Conservation (phyloP, 1,284 basidiomycete genomes). For the Meira miltonrushii region DNA sequence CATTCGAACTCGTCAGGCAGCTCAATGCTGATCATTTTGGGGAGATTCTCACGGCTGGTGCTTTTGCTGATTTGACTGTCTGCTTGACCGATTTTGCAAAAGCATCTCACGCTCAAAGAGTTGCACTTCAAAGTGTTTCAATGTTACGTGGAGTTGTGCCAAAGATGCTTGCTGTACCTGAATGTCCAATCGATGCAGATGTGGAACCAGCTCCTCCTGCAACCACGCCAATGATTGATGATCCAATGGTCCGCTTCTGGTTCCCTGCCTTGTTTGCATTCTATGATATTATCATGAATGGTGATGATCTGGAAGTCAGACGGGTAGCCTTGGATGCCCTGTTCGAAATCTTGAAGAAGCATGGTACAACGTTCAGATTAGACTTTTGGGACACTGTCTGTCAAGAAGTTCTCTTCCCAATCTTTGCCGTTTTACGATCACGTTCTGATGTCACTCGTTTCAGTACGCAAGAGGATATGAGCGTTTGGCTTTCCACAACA, state of each 20-base stretch:
- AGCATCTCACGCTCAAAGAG: slow-evolving; percentile 91
- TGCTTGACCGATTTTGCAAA: slow-evolving; percentile 99
- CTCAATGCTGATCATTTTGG: slow-evolving; percentile 85
- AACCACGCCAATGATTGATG: slow-evolving; percentile 33
- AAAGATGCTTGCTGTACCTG: slow-evolving; percentile 65
- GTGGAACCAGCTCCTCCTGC: slow-evolving; percentile 36
- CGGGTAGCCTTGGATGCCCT: slow-evolving; percentile 80
- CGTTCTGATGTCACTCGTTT: slow-evolving; percentile 76
- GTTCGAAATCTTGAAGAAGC: slow-evolving; percentile 86
- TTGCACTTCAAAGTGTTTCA: slow-evolving; percentile 89
- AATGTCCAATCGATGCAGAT: slow-evolving; percentile 31
- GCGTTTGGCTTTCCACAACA: slow-evolving; percentile 97
- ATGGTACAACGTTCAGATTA: slow-evolving; percentile 77
- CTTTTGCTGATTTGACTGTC: slow-evolving; percentile 90
- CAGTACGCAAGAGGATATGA: slow-evolving; percentile 96
- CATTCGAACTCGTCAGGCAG: slow-evolving; percentile 91
- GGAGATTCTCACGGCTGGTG: slow-evolving; percentile 83
- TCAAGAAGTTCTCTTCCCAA: slow-evolving; percentile 94
- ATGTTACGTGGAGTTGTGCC: slow-evolving; percentile 81
- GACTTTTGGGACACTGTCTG: slow-evolving; percentile 99
- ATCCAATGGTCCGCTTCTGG: slow-evolving; percentile 65
- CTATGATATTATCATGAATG: slow-evolving; percentile 99
- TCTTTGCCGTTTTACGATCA: slow-evolving; percentile 90
- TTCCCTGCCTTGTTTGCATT: slow-evolving; percentile 93
- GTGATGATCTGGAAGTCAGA: slow-evolving; percentile 95